These are phyloP conservation scores for Cryphonectria nitschkei DNA, from an alignment of 2,329 filamentous ascomycete species.

Conservation along the genomic window DNA sequence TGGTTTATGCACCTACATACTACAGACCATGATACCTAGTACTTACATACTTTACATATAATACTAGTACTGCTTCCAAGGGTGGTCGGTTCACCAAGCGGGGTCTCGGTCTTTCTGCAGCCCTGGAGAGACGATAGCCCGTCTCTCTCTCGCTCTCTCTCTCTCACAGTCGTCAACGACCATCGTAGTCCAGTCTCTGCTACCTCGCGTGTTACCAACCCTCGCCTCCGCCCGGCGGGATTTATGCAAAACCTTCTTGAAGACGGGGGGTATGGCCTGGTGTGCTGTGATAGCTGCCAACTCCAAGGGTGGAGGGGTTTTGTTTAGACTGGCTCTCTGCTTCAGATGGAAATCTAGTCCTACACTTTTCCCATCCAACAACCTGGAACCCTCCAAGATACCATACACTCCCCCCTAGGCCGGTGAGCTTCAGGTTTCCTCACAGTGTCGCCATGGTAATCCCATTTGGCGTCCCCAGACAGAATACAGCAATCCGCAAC, in stretches of 20 bases:
- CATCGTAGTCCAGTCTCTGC: background rate
- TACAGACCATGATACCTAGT: background rate
- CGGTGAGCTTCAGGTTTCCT: background rate
- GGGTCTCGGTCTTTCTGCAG: background rate
- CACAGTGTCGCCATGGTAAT: background rate
- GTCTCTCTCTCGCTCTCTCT: background rate
- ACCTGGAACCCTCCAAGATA: background rate
- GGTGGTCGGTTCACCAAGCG: background rate
- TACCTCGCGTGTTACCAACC: constrained; percentile 1
- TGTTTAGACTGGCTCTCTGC: background rate
- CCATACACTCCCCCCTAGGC: too few species aligned
- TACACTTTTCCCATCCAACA: background rate
- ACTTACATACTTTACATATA: background rate
- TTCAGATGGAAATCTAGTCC: background rate
- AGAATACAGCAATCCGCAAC: background rate
- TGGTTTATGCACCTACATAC: background rate
- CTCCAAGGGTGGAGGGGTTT: too few species aligned
- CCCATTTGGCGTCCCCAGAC: background rate
- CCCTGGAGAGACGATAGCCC: background rate
- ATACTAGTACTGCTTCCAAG: background rate
- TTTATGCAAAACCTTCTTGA: background rate
- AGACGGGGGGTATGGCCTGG: background rate
- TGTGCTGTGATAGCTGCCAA: too few species aligned
- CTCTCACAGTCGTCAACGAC: background rate
- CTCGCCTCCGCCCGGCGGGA: background rate